phyloP scores from a whole-genome alignment of 2,329 filamentous ascomycete genomes.

The Phyllosticta citribraziliensis region DNA sequence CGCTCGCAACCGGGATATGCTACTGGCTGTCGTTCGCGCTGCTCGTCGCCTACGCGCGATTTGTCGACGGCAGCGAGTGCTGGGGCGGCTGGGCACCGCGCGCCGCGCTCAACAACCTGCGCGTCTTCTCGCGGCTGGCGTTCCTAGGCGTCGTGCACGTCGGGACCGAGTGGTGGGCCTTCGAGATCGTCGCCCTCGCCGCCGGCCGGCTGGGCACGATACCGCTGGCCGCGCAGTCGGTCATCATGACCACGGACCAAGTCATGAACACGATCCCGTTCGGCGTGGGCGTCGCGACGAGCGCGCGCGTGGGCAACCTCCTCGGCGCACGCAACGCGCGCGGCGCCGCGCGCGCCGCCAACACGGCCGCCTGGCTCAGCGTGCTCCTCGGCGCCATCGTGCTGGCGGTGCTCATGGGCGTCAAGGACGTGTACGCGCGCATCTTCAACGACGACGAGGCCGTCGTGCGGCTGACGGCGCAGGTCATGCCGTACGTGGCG shows the following conservation, averaged over 20 bases:
- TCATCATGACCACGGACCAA: slow-evolving; percentile 85
- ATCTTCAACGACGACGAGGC: slow-evolving; percentile 71
- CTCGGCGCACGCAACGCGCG: slow-evolving; percentile 57
- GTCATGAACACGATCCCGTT: slow-evolving; percentile 81
- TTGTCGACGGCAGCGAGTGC: slow-evolving; percentile 61
- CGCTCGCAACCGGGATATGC: slow-evolving; percentile 70
- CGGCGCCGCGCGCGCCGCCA: slow-evolving; percentile 62
- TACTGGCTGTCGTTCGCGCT: slow-evolving; percentile 80
- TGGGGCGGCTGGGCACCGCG: slow-evolving; percentile 63
- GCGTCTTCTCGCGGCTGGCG: slow-evolving; percentile 64
- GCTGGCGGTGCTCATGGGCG: slow-evolving; percentile 57
- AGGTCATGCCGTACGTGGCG: slow-evolving; percentile 77
- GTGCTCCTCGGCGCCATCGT: slow-evolving; percentile 59
- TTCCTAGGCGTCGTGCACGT: slow-evolving; percentile 71
- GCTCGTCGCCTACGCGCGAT: slow-evolving; percentile 62
- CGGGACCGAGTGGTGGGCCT: slow-evolving; percentile 90
- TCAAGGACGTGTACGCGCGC: slow-evolving; percentile 62
- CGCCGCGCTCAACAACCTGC: slow-evolving; percentile 55
- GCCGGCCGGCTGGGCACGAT: slow-evolving; percentile 71
- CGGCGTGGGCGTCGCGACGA: slow-evolving; percentile 73
- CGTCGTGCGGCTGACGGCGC: slow-evolving; percentile 62
- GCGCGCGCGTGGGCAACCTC: slow-evolving; percentile 68
- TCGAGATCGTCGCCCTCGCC: slow-evolving; percentile 78
- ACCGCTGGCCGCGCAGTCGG: slow-evolving; percentile 70
- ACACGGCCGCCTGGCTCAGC: slow-evolving; percentile 64